Base-by-base conservation (phyloP, 495 filamentous ascomycete species). In the Aspergillus panamensis region DNA sequence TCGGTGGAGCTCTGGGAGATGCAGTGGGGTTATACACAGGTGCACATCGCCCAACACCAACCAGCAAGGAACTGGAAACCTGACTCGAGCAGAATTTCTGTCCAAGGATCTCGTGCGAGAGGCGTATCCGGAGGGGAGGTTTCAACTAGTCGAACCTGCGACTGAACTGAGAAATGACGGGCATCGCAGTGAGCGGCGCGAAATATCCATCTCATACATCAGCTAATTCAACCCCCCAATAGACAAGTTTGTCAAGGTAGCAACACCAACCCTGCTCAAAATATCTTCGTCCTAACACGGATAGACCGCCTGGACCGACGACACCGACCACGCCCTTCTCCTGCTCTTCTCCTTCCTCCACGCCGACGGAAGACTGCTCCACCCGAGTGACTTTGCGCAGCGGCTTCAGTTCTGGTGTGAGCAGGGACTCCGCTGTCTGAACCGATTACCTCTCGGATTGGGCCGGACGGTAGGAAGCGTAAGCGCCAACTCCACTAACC, bases 351-450 rank as follows among this genome's bases (percentile, higher is more conserved):
- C 50, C 3, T 52, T 33, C 35, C 35, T 52, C 1, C 32, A 52
- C 12, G 21, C 14, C 1, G 19, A 52, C 16, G 50, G 50, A 14
- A 6, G 6, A 0, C 3, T 8, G 0, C 33, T 52, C 7, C 32
- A 52, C 5, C 32, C 16, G 8, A 13, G 3, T 6, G 50, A 52
- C 14, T 40, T 52, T 25, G 50, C 50, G 5, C 33, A 14, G 6
- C 50, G 50, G 5, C 19, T 52, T n/a, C 50, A 25, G 33, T 52
- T 40, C 35, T 52, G 50, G 50, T 37, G 32, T 25, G 50, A 52
- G 10, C 50, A 52, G 50, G 50, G 50, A 0, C 50, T 52, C 8
- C 32, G 50, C 1, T 52, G 50, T 14, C 20, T 52, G 6, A 17
- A 52, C n/a, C 9, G 50, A 25, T 17, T 40, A 13, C 50, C 50